These are phyloP conservation scores for Erythrophleum ivorense DNA, from an alignment of 331 rosid species.

Conservation along the genomic window DNA sequence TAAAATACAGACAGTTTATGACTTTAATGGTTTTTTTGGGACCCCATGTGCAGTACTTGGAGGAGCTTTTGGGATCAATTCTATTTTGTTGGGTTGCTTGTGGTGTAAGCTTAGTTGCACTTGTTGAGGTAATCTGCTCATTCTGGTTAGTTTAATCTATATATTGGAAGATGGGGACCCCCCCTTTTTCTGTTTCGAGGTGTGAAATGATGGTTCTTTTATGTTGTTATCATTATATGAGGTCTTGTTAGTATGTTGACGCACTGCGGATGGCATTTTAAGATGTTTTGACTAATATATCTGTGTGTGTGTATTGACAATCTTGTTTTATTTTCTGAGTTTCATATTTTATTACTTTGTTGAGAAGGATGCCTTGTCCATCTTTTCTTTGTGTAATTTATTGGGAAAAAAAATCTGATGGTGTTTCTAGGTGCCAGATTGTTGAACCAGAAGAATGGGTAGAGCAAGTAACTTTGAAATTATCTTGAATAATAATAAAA, in stretches of 20 bases:
- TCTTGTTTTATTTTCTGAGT: neutral
- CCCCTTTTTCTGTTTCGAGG: neutral
- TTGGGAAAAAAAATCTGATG: neutral
- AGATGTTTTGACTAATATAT: conserved; percentile 8
- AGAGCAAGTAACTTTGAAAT: conserved; percentile 7
- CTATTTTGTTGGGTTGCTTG: conserved; percentile 93
- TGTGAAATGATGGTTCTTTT: neutral
- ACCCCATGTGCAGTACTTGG: conserved; percentile 76
- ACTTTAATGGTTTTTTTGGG: conserved; percentile 24
- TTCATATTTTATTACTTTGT: neutral
- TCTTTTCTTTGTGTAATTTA: conserved; percentile 1
- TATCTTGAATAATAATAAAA: neutral
- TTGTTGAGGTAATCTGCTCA: conserved; percentile 74
- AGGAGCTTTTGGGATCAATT: conserved; percentile 80
- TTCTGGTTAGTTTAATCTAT: conserved; percentile 24
- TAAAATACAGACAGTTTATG: conserved; percentile 10
- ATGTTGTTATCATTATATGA: neutral
- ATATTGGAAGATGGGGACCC: neutral
- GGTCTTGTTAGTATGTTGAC: neutral
- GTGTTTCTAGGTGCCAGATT: neutral
- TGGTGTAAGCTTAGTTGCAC: conserved; percentile 87
- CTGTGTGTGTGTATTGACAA: neutral
- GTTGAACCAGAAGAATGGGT: neutral
- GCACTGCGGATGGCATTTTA: conserved; percentile 14
- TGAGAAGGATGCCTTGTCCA: conserved; percentile 1